phyloP scores from a whole-genome alignment of 106 monocot species.

The Platanthera zijinensis region DNA sequence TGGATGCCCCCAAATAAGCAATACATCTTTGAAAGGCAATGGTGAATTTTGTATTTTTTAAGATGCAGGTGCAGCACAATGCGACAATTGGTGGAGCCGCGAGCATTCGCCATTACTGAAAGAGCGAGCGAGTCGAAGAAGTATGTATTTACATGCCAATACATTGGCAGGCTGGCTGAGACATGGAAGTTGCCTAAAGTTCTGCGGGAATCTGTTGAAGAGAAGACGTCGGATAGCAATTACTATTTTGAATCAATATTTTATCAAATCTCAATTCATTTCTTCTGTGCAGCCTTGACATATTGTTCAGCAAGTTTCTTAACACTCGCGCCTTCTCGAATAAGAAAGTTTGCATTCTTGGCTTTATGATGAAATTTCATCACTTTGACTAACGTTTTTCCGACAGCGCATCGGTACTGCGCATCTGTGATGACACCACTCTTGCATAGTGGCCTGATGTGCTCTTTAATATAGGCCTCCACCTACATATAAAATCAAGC shows the following conservation, averaged over 20 bases:
- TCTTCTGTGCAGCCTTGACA: conserved; percentile 62
- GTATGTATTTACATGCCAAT: background rate
- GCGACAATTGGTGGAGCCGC: background rate
- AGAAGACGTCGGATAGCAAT: background rate
- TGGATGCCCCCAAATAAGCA: background rate
- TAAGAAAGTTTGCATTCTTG: conserved; percentile 83
- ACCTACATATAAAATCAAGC: conserved; percentile 34
- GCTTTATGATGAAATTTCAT: conserved; percentile 73
- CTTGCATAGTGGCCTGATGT: conserved; percentile 88
- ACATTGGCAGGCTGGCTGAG: background rate
- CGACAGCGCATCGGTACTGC: conserved; percentile 81
- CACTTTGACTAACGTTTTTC: conserved; percentile 70
- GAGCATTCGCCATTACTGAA: background rate
- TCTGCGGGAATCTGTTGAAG: background rate
- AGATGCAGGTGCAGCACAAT: background rate
- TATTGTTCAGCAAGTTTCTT: conserved; percentile 86
- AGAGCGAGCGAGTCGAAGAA: background rate
- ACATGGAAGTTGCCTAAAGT: background rate
- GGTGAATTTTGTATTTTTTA: background rate
- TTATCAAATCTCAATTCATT: conserved; percentile 12
- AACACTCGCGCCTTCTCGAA: conserved; percentile 86
- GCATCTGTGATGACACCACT: conserved; percentile 72
- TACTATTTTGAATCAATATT: background rate
- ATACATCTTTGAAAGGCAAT: background rate
- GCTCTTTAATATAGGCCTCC: conserved; percentile 82